Conservation (phyloP, 768 basidiomycete genomes). For the Auriscalpium microsporum region DNA sequence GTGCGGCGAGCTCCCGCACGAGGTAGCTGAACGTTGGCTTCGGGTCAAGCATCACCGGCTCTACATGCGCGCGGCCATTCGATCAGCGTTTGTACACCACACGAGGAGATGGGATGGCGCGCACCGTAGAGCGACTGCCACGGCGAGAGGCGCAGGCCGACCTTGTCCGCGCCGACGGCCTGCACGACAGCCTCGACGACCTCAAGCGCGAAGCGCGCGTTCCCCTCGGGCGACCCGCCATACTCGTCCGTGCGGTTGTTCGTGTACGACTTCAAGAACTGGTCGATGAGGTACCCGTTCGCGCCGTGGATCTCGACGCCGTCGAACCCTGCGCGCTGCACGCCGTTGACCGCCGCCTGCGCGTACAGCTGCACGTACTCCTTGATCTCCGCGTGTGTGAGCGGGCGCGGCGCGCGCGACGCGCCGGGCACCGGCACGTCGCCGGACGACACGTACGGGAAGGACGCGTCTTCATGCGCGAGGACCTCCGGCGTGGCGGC, state of each 20-base stretch:
- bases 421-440: background rate
- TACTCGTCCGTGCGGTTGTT: conserved; percentile 41
- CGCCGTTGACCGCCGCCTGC: conserved; percentile 25
- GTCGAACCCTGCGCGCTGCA: conserved; percentile 20
- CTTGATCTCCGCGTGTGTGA: conserved; percentile 15
- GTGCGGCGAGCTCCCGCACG: conserved; percentile 29
- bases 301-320: conserved; percentile 33
- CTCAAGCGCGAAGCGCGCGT: conserved; percentile 37
- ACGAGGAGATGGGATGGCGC: background rate
- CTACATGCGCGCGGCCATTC: background rate
- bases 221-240: conserved; percentile 42
- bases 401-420: conserved; percentile 7
- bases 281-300: conserved; percentile 29
- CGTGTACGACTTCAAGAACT: conserved; percentile 29
- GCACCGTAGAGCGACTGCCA: conserved; percentile 27
- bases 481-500: conserved; percentile 9
- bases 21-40: conserved; percentile 47
- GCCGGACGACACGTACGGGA: background rate
- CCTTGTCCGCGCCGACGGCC: conserved; percentile 33
- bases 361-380: conserved; percentile 19
- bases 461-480: background rate
- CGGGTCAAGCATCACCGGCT: conserved; percentile 47
- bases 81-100: conserved; percentile 14
- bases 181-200: conserved; percentile 30
- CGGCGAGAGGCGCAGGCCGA: conserved; percentile 31